Base-by-base conservation (phyloP, 257 asterid species). In the Primulina eburnea region DNA sequence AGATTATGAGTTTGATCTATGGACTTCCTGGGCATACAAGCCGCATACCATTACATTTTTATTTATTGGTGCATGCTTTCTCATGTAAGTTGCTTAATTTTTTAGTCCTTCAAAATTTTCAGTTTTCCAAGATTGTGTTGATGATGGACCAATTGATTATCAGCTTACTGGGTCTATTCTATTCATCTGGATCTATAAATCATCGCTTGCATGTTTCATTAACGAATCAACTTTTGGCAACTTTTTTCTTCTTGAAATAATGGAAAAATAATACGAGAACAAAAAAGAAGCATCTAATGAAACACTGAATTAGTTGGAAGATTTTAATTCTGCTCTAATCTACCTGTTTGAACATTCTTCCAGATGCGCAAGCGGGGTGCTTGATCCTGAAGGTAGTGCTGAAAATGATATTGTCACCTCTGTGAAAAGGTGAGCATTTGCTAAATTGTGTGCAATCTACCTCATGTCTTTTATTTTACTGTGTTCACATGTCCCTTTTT, bases 301-400 rank as follows among this genome's bases (percentile, higher is more conserved):
- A 52, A 62, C 52, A 29, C 59, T 72, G 37, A 6, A 57, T 29
- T 56, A 59, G 63, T 29, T 61, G 52, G 56, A 53, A 65, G 34
- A 21, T 26, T 61, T 61, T 32, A 28, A 17, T 38, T 20, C 57
- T 73, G 56, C 75, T 60, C 47, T 78, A 32, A 70, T 58, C 10
- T 70, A 18, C 62, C 18, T 58, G 26, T 71, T 56, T 73, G 43
- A 64, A 67, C 71, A 29, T 73, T 34, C 64, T 77, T 82, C 40
- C 88, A 94, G 99, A 67, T 94, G 97, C 97, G 91, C 97, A 63
- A 88, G 99, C 81, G 96, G 99, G 62, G 97, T 86, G 20, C 97
- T 94, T 66, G 87, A 89, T 79, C 95, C 97, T 52, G 90, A 89
- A 70, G 78, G 83, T 73, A 78, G 82, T 82, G 84, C 84, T 43